Base-by-base conservation (phyloP, 1,284 basidiomycete genomes). In the Ustilago trichophora region DNA sequence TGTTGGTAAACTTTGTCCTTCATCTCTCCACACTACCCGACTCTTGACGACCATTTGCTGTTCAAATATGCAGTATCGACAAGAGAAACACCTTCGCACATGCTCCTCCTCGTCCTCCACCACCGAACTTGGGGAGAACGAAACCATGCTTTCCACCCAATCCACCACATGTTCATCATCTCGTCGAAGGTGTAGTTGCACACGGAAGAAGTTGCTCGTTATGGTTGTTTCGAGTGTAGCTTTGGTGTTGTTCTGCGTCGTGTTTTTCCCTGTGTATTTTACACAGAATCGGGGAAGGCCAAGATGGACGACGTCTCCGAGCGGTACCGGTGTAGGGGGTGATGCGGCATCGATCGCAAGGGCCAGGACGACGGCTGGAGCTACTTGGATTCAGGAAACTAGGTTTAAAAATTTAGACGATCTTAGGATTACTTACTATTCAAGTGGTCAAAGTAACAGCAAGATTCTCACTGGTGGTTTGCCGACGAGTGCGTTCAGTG, bases 281-380 rank as follows among this genome's bases (percentile, higher is more conserved):
- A 49, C 51, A 4, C 33, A 16, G n/a, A 15, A 31, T 31, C n/a
- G n/a, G n/a, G n/a, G n/a, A n/a, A n/a, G n/a, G n/a, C n/a, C n/a
- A n/a, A n/a, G n/a, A n/a, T n/a, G n/a, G n/a, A n/a, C n/a, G n/a
- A n/a, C n/a, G n/a, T n/a, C n/a, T n/a, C n/a, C n/a, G n/a, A n/a
- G n/a, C n/a, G n/a, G n/a, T n/a, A n/a, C n/a, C n/a, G n/a, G n/a
- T n/a, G n/a, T n/a, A n/a, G n/a, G n/a, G n/a, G n/a, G n/a, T n/a
- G n/a, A n/a, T n/a, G n/a, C n/a, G 21, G 29, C 6, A 15, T 16
- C 7, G 26, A 29, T 7, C 9, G 26, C 35, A 10, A 21, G 16
- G 24, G n/a, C 25, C 7, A 37, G 7, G n/a, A 49, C 57, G 3
- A 47, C 31, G 9, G 6, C 47, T 89, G 42, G 88, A 85, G n/a